Evolutionary conservation across 176 grass and related monocot genomes (phyloP).

Genomic region (Carex myosuroides): DNA sequence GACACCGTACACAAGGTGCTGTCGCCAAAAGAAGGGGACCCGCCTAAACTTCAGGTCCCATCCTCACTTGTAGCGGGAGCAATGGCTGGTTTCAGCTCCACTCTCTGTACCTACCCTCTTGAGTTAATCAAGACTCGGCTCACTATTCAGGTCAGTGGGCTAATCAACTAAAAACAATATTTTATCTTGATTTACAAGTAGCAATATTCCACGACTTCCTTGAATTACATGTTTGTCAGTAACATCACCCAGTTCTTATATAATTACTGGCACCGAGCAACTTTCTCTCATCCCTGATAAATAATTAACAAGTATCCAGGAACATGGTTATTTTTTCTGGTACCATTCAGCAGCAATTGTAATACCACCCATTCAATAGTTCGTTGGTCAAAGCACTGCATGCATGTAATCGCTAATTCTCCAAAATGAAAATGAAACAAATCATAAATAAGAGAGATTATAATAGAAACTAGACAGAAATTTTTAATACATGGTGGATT

Average conservation of each 20-base stretch:
- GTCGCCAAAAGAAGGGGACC: conserved; percentile 41
- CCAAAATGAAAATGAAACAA: neutral
- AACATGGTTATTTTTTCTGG: neutral
- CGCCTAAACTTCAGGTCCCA: conserved; percentile 44
- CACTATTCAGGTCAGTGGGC: conserved; percentile 68
- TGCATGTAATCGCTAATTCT: neutral
- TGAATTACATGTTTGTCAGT: neutral
- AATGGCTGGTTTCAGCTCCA: conserved; percentile 65
- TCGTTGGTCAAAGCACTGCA: neutral
- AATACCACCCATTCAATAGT: neutral
- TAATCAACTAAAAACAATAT: neutral
- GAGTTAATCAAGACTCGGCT: conserved; percentile 77
- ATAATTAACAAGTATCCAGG: neutral
- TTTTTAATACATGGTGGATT: neutral
- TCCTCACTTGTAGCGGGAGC: conserved; percentile 67
- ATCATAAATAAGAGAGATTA: neutral
- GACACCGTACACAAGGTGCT: conserved; percentile 70
- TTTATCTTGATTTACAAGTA: neutral
- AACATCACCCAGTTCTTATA: neutral
- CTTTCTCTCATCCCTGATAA: too few species aligned
- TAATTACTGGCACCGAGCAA: neutral
- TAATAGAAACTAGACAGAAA: neutral
- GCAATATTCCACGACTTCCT: neutral
- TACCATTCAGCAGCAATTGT: neutral
- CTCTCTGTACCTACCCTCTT: conserved; percentile 83